Evolutionary conservation across 2,329 filamentous ascomycete species (phyloP), one percentile per base, ranked within the genome.

Genomic region (Aspergillus spinulosporus): DNA sequence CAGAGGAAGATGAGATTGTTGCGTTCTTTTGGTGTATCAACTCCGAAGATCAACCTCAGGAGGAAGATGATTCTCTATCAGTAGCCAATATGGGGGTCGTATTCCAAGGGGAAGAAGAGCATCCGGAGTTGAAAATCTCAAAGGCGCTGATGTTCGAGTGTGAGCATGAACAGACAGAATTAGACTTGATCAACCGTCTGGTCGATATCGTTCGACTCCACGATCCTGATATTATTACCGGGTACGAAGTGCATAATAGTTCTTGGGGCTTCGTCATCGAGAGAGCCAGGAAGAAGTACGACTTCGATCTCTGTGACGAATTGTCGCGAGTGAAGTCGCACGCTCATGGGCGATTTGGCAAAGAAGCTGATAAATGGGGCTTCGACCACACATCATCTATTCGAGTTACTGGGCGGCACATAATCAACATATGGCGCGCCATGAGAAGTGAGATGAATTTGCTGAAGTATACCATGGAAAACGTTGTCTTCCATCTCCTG

Each of bases 201-300:
- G 87, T 96, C 12, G 88, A 94, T 63, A 87, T 96, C 65, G 93
- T 99, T 15, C 85, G 92, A 37, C 78, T 79, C 2, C 82, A 89
- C 65, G 94, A 99, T 70, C 94, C 94, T 0, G 94, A 99, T 67
- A 89, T 99, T 31, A 78, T 99, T 43, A 94, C 92, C 0, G 94
- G 94, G 0, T 99, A 94, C 65, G 94, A 99, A 72, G 92, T 97
- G 0, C 92, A 97, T 67, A 90, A 92, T 52, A 83, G 86, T 57
- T 97, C 92, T 0, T 99, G 94, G 94, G 94, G 95, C 1, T 99
- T 95, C 72, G 74, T 99, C 37, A 93, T 97, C 48, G 93, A 99
- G 74, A 85, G 94, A 50, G 92, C 93, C 9, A 82, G 89, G 31
- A 74, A 88, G 59, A 90, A 92, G 70, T 97, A 93, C 66, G 92